Evolutionary conservation across 805 yeast genomes (phyloP), one percentile per base, ranked within the genome.

Genomic region (Pichia deserticola): DNA sequence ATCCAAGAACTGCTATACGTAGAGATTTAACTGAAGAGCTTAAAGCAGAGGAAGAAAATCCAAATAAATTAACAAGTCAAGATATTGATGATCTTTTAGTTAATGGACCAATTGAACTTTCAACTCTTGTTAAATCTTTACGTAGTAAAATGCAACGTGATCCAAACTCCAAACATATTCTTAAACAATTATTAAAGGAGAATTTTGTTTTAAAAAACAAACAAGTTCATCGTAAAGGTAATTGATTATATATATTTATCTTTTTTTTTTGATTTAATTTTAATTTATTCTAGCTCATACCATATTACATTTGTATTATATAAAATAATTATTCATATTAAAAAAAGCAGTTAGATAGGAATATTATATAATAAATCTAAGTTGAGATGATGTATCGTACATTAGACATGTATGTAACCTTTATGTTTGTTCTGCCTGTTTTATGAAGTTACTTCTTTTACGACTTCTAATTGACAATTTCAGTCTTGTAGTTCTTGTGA

Each of bases 41-140:
- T 3, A 34, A 6, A 36, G 41, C 15, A 57, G 51, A 34, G 10
- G 9, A 34, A 35, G 29, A 27, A 13, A n/a, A 36, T 30, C 29
- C 49, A 8, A 35, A 47, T 38, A 44, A n/a, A 8, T 44, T 56
- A 5, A 84, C 90, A 0, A 84, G 80, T 36, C 79, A 76, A 44
- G 96, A 88, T 60, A 86, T 90, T 48, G 76, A 84, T 53, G 73
- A 71, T 33, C 76, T 84, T 36, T 81, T 89, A 11, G 70, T 67
- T 15, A 71, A 72, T 51, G 78, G 78, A 44, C 82, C 84, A 11
- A 68, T 78, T 29, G 58, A 58, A 29, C 51, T 68, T 43, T 83
- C 80, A 61, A 84, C 76, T 54, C 74, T 87, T 62, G 78, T 86
- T 49, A 71, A 72, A 45, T 74, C 74, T 47, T 75, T 84, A 59